Evolutionary conservation across 495 filamentous ascomycete species (phyloP).

Genomic region (Neurospora africana): DNA sequence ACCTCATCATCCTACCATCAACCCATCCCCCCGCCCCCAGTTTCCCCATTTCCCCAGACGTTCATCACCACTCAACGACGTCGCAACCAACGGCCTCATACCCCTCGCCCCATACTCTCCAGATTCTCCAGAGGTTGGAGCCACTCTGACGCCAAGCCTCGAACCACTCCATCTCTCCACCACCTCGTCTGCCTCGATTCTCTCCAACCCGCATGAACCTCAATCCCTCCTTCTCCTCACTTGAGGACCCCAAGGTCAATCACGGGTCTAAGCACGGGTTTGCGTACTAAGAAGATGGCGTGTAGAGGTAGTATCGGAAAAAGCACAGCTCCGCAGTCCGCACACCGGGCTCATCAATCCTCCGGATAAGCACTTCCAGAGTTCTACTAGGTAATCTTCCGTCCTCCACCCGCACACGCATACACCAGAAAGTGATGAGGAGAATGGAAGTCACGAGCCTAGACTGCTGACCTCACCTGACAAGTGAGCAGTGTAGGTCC

Average conservation of each 20-base stretch:
- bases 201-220: background rate
- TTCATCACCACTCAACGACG: background rate
- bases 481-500: background rate
- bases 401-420: background rate
- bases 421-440: background rate
- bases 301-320: background rate
- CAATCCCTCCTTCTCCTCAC: background rate
- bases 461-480: background rate
- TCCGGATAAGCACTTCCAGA: background rate
- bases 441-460: background rate
- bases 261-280: background rate
- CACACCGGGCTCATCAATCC: background rate
- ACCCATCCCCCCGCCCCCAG: background rate
- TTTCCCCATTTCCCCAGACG: background rate
- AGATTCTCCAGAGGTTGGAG: background rate
- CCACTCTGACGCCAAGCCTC: background rate
- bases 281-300: background rate
- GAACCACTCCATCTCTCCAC: background rate
- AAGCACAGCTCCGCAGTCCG: background rate
- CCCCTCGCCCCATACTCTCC: background rate
- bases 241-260: background rate
- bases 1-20: background rate
- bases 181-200: background rate
- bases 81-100: background rate
- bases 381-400: background rate